Conservation (phyloP, 2,329 filamentous ascomycete species). For the Fusarium hostae region DNA sequence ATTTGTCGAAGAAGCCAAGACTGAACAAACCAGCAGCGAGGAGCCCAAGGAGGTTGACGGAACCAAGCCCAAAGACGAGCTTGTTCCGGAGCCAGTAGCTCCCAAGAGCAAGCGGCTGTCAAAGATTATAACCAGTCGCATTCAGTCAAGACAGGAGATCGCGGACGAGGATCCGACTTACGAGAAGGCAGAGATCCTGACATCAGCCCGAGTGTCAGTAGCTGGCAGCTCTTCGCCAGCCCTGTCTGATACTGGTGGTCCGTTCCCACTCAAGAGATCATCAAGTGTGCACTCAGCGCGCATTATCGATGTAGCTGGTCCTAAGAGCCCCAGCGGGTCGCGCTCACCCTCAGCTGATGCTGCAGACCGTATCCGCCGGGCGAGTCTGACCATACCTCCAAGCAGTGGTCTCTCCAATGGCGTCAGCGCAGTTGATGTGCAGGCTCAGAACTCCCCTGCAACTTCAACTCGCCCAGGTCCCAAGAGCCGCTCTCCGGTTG, state of each 20-base stretch:
- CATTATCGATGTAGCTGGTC: slow-evolving; percentile 66
- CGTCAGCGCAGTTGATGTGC: slow-evolving; percentile 55
- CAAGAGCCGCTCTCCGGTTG: slow-evolving; percentile 48
- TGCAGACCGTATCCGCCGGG: slow-evolving; percentile 55
- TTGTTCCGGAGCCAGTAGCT: slow-evolving; percentile 13
- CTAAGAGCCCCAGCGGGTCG: slow-evolving; percentile 63
- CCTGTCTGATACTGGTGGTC: slow-evolving; percentile 58
- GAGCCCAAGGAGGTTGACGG: slow-evolving; percentile 12
- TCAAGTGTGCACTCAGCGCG: slow-evolving; percentile 66
- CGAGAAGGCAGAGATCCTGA: slow-evolving; percentile 69
- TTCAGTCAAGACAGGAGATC: slow-evolving; percentile 25
- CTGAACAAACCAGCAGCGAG: slow-evolving; percentile 2
- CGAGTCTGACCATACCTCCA: slow-evolving; percentile 50
- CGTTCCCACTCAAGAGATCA: slow-evolving; percentile 53
- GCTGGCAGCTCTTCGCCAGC: slow-evolving; percentile 62
- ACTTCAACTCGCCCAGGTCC: slow-evolving; percentile 39
- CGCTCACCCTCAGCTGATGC: slow-evolving; percentile 60
- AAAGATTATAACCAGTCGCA: slow-evolving; percentile 41
- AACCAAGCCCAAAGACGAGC: slow-evolving; percentile 8
- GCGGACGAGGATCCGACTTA: slow-evolving; percentile 57
- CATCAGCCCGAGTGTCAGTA: slow-evolving; percentile 66
- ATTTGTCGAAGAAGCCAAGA: slow-evolving; percentile 14
- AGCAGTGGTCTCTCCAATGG: slow-evolving; percentile 52
- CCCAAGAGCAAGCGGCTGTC: slow-evolving; percentile 39
- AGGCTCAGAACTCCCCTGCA: slow-evolving; percentile 39